Evolutionary conservation across 2,329 filamentous ascomycete species (phyloP), one percentile per base, ranked within the genome.

Genomic region (Penicillium capsulatum): DNA sequence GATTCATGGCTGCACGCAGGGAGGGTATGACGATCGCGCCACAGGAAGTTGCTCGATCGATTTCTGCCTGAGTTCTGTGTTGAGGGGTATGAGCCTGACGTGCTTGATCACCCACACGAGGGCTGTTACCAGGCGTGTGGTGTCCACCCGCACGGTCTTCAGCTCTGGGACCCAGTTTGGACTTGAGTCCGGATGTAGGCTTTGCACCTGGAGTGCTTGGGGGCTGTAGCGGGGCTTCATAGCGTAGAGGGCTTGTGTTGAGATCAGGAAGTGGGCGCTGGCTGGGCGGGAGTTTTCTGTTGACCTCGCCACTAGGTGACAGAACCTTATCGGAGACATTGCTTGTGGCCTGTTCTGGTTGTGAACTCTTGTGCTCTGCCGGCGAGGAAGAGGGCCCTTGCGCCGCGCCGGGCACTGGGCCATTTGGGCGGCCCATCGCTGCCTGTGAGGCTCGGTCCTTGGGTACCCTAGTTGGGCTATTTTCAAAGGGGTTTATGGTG

Each of bases 1-100:
- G 79, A 61, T 89, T 87, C 14, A 97, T 79, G 6, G 92, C 89
- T 51, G 92, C 86, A 65, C 95, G 89, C 2, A 98, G 76, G 2
- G 92, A 91, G 0, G 92, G 92, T 47, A 97, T 82, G 26, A 98
- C 87, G 35, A 98, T 91, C 52, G 46, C 42, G 6, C 50, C 48
- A 29, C 44, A 52, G 7, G 50, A 50, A 2, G 50, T 53, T 16
- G 33, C 33, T 2, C 39, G 40, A 5, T 51, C 51, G 7, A 41
- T 32, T 15, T 53, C 48, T 3, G 36, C 29, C 1, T 38, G 40
- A 6, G 37, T 22, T 22, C 40, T 36, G 47, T 54, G 33, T 38
- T 53, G 38, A 40, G 41, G 16, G 40, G 45, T 44, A 44, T 52
- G 27, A 36, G 44, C 28, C 20, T 58, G 50, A 33, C 60, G 54